Base-by-base conservation (phyloP, 192 early-diverging fungal genomes). In the Thamnidium elegans region DNA sequence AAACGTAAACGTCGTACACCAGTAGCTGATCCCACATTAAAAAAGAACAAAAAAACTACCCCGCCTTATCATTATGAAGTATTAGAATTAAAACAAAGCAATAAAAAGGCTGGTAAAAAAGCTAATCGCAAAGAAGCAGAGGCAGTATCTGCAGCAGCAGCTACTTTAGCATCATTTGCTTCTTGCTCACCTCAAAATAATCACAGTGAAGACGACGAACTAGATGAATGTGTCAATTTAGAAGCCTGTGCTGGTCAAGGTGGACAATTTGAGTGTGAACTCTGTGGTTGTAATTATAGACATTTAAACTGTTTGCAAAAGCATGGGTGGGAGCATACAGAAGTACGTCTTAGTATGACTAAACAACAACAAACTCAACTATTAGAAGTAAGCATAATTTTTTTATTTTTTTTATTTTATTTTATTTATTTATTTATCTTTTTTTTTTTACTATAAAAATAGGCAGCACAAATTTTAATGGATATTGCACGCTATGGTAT, bases 381-480 rank as follows among this genome's bases (percentile, higher is more conserved):
- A 32, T 56, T 69, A 50, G 68, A 69, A 61, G 68, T 69, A 63
- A 47, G 31, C 10, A 20, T 58, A 19, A 48, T 13, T 5, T 48
- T 48, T 48, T 48, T 17, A 43, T 44, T 20, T 32, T 13, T 34
- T 21, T 7, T 45, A 43, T 43, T 19, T 31, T 20, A 39, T 20
- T 6, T 45, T 44, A 44, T 6, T 44, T 14, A 44, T 36, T 23
- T 58, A 19, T 43, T 43, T 42, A 19, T 42, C 9, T 13, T 65
- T 46, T 36, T 21, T 62, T 21, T 50, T 26, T 26, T 26, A 2
- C 3, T 26, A 26, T 26, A 26, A 26, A 1, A 26, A 44, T 56
- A 69, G 67, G 67, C 67, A 53, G 67, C 67, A 32, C 67, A 69
- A 45, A 69, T 69, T 48, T 47, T 69, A 26, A 69, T 69, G 67